Conservation (phyloP, 805 yeast genomes). For the Candida pini region DNA sequence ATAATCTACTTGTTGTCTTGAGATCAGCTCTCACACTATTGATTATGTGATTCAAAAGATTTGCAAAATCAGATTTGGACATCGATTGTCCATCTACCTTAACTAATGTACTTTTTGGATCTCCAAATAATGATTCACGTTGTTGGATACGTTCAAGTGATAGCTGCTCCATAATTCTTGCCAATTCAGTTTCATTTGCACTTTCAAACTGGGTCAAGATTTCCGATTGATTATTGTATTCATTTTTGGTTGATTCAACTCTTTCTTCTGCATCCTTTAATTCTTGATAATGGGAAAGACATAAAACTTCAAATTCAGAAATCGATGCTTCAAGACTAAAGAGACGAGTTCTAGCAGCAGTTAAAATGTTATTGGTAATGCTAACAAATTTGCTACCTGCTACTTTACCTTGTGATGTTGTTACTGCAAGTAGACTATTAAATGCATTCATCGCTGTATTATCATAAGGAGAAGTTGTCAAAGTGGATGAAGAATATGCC, state of each 20-base stretch:
- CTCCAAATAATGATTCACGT: constrained; percentile 9
- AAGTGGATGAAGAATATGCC: not conserved
- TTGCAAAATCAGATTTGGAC: constrained; percentile 6
- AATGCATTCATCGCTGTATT: constrained; percentile 8
- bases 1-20: constrained; percentile 2
- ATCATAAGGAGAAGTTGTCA: not conserved
- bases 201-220: constrained; percentile 12
- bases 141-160: constrained; percentile 3
- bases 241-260: constrained; percentile 2
- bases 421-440: constrained; percentile 5
- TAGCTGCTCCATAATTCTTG: constrained; percentile 1
- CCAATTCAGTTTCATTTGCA: constrained; percentile 4
- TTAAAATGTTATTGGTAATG: constrained; percentile 4
- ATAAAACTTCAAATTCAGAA: constrained; percentile 1
- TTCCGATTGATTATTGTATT: constrained; percentile 12
- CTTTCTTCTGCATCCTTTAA: constrained; percentile 1
- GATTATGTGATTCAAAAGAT: constrained; percentile 4
- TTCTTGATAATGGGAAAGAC: not conserved
- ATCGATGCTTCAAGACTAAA: constrained; percentile 5
- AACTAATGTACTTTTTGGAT: constrained; percentile 11
- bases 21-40: constrained; percentile 3
- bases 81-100: constrained; percentile 6
- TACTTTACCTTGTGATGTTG: constrained; percentile 9
- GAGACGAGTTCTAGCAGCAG: constrained; percentile 12
- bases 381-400: constrained; percentile 2